These are phyloP conservation scores for Termitomyces sp. DNA, from an alignment of 768 basidiomycete genomes.

Conservation along the genomic window DNA sequence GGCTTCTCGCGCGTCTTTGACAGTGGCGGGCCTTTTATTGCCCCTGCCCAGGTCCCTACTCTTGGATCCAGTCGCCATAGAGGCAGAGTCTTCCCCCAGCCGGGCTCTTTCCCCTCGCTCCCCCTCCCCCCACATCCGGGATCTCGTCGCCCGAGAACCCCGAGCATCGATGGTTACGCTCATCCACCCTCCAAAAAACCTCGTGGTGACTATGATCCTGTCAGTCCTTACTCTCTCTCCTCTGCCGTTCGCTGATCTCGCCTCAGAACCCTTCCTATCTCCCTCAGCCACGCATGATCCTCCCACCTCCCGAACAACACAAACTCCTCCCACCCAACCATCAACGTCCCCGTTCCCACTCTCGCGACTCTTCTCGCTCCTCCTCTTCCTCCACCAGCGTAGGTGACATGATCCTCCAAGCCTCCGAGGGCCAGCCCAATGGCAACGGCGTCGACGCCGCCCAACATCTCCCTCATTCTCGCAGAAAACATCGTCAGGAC, in stretches of 20 bases:
- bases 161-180: slow-evolving; percentile 29
- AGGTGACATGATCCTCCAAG: slow-evolving; percentile 40
- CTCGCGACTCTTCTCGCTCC: slow-evolving; percentile 25
- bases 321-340: neutral
- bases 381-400: slow-evolving; percentile 32
- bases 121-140: slow-evolving; percentile 35
- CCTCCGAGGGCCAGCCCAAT: slow-evolving; percentile 21
- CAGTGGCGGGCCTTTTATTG: slow-evolving; percentile 37
- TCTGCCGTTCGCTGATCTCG: neutral
- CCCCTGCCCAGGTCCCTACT: slow-evolving; percentile 23
- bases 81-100: slow-evolving; percentile 11
- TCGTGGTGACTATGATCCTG: slow-evolving; percentile 18
- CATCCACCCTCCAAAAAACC: slow-evolving; percentile 48
- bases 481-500: neutral
- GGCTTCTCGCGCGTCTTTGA: slow-evolving; percentile 40
- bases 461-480: neutral
- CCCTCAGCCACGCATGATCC: slow-evolving; percentile 14
- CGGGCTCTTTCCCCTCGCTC: slow-evolving; percentile 13
- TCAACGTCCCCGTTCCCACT: slow-evolving; percentile 8
- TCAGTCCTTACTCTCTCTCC: no score
- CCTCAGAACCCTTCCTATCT: neutral
- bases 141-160: slow-evolving; percentile 25
- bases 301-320: slow-evolving; percentile 2
- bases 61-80: neutral
- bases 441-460: neutral